Conservation (phyloP, 306 rosid genomes). For the Cicer arietinum region DNA sequence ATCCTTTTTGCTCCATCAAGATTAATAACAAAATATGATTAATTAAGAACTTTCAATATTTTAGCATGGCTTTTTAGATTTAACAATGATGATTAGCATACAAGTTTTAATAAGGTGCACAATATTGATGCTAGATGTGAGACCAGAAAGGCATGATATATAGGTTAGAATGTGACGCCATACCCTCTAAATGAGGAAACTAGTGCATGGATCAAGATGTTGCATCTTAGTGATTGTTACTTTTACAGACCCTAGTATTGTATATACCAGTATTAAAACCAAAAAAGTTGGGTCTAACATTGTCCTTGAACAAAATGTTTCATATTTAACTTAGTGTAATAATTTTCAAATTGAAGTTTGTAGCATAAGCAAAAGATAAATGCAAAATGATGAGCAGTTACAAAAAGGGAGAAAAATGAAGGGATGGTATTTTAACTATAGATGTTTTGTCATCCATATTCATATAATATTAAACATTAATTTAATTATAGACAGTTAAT, state of each 20-base stretch:
- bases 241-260: background rate
- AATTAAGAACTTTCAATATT: constrained; percentile 7
- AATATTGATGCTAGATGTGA: constrained; percentile 9
- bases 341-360: background rate
- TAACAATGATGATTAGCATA: constrained; percentile 4
- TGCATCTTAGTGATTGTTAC: background rate
- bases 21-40: background rate
- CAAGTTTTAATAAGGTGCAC: constrained; percentile 11
- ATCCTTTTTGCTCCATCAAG: background rate
- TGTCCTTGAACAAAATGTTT: background rate
- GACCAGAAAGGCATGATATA: constrained; percentile 2
- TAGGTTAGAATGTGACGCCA: constrained; percentile 30
- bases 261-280: background rate
- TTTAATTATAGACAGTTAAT: too few relatives aligned
- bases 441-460: too few relatives aligned
- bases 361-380: background rate
- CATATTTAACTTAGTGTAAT: constrained; percentile 1
- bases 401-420: too few relatives aligned
- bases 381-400: background rate
- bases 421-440: too few relatives aligned
- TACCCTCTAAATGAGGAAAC: constrained; percentile 25
- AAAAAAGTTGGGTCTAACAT: background rate
- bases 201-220: constrained; percentile 1
- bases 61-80: background rate
- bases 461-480: too few relatives aligned